Evolutionary conservation across 495 filamentous ascomycete genomes (phyloP), one percentile per base, ranked within the genome.

Genomic region (Trichoderma asperelloides): DNA sequence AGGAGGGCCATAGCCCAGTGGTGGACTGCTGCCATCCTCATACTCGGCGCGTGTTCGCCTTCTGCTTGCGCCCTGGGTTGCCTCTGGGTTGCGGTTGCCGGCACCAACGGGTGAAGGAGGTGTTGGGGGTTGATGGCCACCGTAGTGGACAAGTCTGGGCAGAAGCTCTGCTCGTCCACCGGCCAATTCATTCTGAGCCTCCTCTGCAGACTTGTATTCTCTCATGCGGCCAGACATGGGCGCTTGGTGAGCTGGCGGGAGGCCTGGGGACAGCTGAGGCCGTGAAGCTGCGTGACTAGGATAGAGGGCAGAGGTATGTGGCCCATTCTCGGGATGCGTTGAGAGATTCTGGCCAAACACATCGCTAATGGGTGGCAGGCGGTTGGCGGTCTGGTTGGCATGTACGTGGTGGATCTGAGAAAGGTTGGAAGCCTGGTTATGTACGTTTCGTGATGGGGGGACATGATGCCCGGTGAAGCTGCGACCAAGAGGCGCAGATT

Each of bases 171-270:
- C 91, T 63, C 95, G 87, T 18, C 95, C 95, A 66, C 92, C 94
- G 8, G 95, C 88, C 71, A 98, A 78, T 65, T 94, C 90, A 33
- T 89, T 89, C 64, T 97, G 92, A 8, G 90, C 95, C 74, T 98
- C 95, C 74, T 98, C 95, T 16, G 95, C 95, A 2, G 95, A 97
- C 68, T 91, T 90, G 74, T 96, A 97, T 74, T 98, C 95, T 47
- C 94, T 87, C 3, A 86, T 83, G 65, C 95, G 86, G 30, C 82
- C 81, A 25, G 66, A 62, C 33, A 57, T 60, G 13, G 66, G 66
- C 8, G 57, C 40, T 15, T 39, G 55, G 18, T 47, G 57, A 18
- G 39, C 37, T 0, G 37, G 76, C 12, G 73, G 74, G 75, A 85
- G 76, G 71, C 91, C 87, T 1, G 95, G 95, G 6, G 91, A 93